These are phyloP conservation scores for Dalbergia cultrata DNA, from an alignment of 306 rosid species.

Conservation along the genomic window DNA sequence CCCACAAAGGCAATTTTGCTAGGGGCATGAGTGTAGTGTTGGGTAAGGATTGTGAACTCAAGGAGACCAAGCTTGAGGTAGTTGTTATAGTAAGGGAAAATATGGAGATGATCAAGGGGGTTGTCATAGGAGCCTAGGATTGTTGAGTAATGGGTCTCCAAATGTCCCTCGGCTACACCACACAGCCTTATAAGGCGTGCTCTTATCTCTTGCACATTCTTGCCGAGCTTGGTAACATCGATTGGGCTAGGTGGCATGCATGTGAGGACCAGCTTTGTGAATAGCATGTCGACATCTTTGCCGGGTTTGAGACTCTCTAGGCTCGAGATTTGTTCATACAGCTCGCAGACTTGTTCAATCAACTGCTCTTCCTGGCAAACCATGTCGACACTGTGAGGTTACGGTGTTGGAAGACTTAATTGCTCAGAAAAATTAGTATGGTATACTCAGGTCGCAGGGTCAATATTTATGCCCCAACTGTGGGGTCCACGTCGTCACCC, in stretches of 20 bases:
- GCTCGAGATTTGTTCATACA: slow-evolving; percentile 68
- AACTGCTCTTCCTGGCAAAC: slow-evolving; percentile 66
- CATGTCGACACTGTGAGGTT: slow-evolving; percentile 81
- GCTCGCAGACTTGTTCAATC: slow-evolving; percentile 56
- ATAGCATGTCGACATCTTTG: slow-evolving; percentile 84
- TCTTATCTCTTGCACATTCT: slow-evolving; percentile 61
- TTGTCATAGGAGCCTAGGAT: slow-evolving; percentile 55
- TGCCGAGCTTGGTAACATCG: slow-evolving; percentile 61
- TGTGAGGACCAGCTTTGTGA: slow-evolving; percentile 78
- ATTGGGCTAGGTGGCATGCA: slow-evolving; percentile 80
- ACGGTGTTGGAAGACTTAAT: slow-evolving; percentile 25
- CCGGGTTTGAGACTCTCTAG: slow-evolving; percentile 79
- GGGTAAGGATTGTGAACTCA: slow-evolving; percentile 69
- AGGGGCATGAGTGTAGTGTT: slow-evolving; percentile 54
- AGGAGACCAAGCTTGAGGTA: slow-evolving; percentile 84
- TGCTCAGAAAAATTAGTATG: neutral
- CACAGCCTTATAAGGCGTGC: slow-evolving; percentile 74
- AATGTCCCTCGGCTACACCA: slow-evolving; percentile 74
- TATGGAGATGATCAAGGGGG: slow-evolving; percentile 66
- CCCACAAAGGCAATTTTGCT: slow-evolving; percentile 77
- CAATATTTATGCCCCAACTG: slow-evolving; percentile 52
- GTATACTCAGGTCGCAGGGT: slow-evolving; percentile 9
- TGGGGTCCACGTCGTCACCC: slow-evolving; percentile 45
- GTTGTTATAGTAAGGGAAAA: slow-evolving; percentile 83
- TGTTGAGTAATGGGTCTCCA: slow-evolving; percentile 71